Evolutionary conservation across 2,329 filamentous ascomycete genomes (phyloP).

Genomic region (Penicillium decumbens): DNA sequence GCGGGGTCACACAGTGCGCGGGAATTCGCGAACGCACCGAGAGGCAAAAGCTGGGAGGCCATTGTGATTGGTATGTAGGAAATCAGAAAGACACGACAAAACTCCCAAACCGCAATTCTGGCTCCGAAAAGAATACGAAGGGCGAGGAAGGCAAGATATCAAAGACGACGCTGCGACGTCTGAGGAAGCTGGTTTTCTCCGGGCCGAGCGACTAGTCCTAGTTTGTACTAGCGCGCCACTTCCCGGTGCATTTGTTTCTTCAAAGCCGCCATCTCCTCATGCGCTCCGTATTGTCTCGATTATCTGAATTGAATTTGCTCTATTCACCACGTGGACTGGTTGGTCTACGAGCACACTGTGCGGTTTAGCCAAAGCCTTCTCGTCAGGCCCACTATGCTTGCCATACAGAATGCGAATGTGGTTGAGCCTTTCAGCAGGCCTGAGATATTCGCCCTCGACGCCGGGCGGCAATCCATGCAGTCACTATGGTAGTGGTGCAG

Average conservation of each 20-base stretch:
- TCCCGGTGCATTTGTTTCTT: neutral
- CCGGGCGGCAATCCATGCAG: constrained; percentile 1
- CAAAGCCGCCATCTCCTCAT: neutral
- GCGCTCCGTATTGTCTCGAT: constrained; percentile 1
- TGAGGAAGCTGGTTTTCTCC: constrained; percentile 15
- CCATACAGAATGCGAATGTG: constrained; percentile 21
- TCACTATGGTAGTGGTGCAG: neutral
- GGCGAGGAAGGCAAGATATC: constrained; percentile 6
- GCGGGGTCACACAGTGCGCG: constrained; percentile 13
- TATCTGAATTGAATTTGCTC: neutral
- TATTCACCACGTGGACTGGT: neutral
- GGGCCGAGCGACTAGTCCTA: constrained; percentile 7
- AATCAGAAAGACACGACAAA: neutral
- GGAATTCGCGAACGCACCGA: constrained; percentile 49
- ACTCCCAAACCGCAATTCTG: neutral
- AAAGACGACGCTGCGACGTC: constrained; percentile 10
- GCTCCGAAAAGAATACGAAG: neutral
- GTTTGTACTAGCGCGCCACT: constrained; percentile 9
- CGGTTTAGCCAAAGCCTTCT: neutral
- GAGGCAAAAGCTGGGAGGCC: constrained; percentile 69
- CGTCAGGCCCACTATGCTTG: constrained; percentile 18
- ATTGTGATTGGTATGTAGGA: constrained; percentile 40
- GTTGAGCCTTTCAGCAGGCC: constrained; percentile 18
- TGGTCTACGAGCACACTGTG: neutral
- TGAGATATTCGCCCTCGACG: constrained; percentile 13